Evolutionary conservation across 73 alveolate genomes (phyloP), one percentile per base, ranked within the genome.

Genomic region (Uronychia setigera): DNA sequence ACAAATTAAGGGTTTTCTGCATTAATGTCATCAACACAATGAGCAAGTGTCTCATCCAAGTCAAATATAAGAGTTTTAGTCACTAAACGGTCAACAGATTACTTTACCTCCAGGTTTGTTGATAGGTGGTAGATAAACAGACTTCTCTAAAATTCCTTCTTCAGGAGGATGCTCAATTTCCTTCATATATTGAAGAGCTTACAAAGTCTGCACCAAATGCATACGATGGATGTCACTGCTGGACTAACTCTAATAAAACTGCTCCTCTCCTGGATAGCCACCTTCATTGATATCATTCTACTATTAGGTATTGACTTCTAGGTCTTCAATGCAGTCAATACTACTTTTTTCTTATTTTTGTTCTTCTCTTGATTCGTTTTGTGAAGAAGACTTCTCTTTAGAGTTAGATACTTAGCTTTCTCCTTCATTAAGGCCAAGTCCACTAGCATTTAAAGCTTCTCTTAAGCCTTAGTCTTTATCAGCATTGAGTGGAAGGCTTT

Each of bases 11-110:
- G 94, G 76, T 88, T 89, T 74, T 78, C 92, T 57, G 90, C 82
- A 28, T 94, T 94, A 58, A 92, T 89, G 74, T 93, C 96, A 29
- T 93, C 97, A 33, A 92, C 80, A 58, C 98, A 95, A 80, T 95
- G 98, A 29, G 93, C 96, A 74, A 95, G 74, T 0, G 98, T 95
- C 83, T 95, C 98, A 84, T 95, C 98, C 78, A 95, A 85, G 77
- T 95, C 98, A 77, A 95, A 93, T 29, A 95, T 87, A 0, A 92
- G 92, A 26, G 93, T 85, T 85, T 84, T 95, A 84, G 67, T 46
- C 67, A 46, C 67, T 46, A 19, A n/a, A 46, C 67, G 67, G 67
- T 46, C 19, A 46, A 46, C 5, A 46, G 67, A 5, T 19, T 5
- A 46, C 86, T n/a, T n/a, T 95, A 13, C 58, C 77, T 29, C 78